These are phyloP conservation scores for Microbotryomycetes sp. DNA, from an alignment of 1,284 basidiomycete species.

Conservation along the genomic window DNA sequence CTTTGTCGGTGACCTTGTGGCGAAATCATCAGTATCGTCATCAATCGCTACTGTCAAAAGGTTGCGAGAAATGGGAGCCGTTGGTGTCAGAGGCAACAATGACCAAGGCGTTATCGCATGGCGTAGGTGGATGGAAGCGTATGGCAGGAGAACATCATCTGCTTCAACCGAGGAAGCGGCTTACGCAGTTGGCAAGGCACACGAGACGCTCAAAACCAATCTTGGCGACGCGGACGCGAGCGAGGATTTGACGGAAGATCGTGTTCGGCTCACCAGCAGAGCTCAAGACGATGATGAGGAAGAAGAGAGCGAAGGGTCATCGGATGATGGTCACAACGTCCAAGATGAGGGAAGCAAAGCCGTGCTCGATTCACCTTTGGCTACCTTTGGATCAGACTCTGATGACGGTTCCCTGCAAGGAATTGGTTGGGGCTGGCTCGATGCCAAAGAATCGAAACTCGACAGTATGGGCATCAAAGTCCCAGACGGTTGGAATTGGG, in stretches of 20 bases:
- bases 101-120: slow-evolving; percentile 82
- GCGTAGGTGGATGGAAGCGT: slow-evolving; percentile 62
- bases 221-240: neutral
- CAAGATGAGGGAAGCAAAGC: neutral
- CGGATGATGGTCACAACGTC: neutral
- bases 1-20: slow-evolving; percentile 70
- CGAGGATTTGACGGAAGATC: neutral
- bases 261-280: neutral
- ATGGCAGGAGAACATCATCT: slow-evolving; percentile 2
- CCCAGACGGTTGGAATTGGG: slow-evolving; percentile 58
- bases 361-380: neutral
- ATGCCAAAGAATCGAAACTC: slow-evolving; percentile 14
- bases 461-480: slow-evolving; percentile 16
- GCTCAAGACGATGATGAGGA: neutral
- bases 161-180: too few species aligned
- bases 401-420: slow-evolving; percentile 18
- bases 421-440: slow-evolving; percentile 19
- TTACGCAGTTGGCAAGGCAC: neutral
- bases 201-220: neutral
- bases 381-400: neutral
- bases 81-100: slow-evolving; percentile 82
- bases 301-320: neutral
- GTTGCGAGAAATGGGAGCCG: slow-evolving; percentile 49
- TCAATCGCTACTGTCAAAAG: slow-evolving; percentile 60
- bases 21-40: slow-evolving; percentile 53